A percentile compares a stretch with the other conserved stretches of the same genome.
These are phyloP conservation scores for Pulicaria dysenterica DNA, from an alignment of 129 eudicot genomes.

Conservation along the genomic window DNA sequence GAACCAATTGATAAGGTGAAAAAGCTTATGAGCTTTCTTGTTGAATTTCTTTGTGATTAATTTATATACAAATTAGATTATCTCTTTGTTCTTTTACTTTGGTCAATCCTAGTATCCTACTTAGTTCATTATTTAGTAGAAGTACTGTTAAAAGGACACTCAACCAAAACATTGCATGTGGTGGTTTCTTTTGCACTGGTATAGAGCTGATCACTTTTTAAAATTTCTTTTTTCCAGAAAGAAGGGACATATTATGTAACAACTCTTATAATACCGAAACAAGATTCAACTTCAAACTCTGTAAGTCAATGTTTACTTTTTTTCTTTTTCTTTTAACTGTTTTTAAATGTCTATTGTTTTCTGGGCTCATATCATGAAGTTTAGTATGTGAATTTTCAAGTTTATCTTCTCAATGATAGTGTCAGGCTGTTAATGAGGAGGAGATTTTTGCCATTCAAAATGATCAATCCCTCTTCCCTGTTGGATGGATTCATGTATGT, in stretches of 20 bases:
- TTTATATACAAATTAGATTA: neutral
- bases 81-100: neutral
- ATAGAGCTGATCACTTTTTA: neutral
- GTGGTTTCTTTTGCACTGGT: neutral
- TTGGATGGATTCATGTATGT: slow-evolving; percentile 92
- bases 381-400: slow-evolving; percentile 11
- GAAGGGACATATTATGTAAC: slow-evolving; percentile 66
- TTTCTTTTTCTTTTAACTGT: slow-evolving; percentile 3
- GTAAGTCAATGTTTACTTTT: slow-evolving; percentile 43
- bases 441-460: slow-evolving; percentile 71
- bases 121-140: slow-evolving; percentile 1
- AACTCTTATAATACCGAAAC: slow-evolving; percentile 71
- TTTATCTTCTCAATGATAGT: slow-evolving; percentile 41
- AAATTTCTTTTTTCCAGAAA: slow-evolving; percentile 42
- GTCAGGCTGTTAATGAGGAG: slow-evolving; percentile 73
- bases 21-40: slow-evolving; percentile 12
- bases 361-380: neutral
- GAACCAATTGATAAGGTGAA: slow-evolving; percentile 4
- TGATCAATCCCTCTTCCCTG: slow-evolving; percentile 62
- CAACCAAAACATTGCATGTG: neutral
- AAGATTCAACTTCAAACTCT: slow-evolving; percentile 67
- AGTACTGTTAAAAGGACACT: neutral
- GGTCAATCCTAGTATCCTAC: neutral
- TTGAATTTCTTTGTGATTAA: slow-evolving; percentile 14
- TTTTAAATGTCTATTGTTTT: slow-evolving; percentile 8